phyloP scores from a whole-genome alignment of 805 yeast species.

The Torulaspora gathmanii region DNA sequence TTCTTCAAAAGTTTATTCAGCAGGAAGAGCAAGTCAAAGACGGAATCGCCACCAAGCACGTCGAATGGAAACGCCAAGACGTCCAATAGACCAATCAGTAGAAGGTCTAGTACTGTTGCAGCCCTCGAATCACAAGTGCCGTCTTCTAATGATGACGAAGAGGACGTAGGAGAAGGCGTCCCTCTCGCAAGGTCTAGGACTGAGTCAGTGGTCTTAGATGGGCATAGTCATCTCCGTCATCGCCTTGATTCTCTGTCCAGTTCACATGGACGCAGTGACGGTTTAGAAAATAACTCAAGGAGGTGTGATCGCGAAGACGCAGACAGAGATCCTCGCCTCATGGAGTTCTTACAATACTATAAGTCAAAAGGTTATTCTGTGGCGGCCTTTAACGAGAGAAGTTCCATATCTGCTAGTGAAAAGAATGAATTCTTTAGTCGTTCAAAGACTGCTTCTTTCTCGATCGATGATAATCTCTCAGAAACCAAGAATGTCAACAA shows the following conservation, averaged over 20 bases:
- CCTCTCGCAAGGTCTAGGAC: conserved; percentile 23
- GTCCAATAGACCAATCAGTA: conserved; percentile 8
- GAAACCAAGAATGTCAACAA: conserved; percentile 7
- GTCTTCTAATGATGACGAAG: background rate
- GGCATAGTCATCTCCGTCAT: conserved; percentile 15
- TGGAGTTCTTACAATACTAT: conserved; percentile 43
- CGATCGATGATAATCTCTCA: conserved; percentile 16
- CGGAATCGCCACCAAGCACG: background rate
- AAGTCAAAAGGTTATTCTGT: conserved; percentile 25
- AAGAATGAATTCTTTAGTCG: background rate
- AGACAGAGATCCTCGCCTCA: conserved; percentile 44
- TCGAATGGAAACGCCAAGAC: conserved; percentile 1
- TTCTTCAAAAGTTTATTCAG: conserved; percentile 38
- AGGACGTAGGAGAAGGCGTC: conserved; percentile 7
- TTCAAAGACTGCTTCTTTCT: conserved; percentile 22
- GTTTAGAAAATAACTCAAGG: background rate
- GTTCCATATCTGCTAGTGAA: conserved; percentile 16
- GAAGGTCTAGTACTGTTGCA: conserved; percentile 12
- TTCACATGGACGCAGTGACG: conserved; percentile 3
- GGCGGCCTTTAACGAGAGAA: conserved; percentile 25
- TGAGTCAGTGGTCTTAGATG: conserved; percentile 15
- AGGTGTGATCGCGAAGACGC: conserved; percentile 1
- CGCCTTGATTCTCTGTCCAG: background rate
- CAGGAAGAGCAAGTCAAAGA: conserved; percentile 20
- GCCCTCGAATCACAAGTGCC: background rate